phyloP scores from a whole-genome alignment of 2,329 filamentous ascomycete species.

The Penicillium sp. region DNA sequence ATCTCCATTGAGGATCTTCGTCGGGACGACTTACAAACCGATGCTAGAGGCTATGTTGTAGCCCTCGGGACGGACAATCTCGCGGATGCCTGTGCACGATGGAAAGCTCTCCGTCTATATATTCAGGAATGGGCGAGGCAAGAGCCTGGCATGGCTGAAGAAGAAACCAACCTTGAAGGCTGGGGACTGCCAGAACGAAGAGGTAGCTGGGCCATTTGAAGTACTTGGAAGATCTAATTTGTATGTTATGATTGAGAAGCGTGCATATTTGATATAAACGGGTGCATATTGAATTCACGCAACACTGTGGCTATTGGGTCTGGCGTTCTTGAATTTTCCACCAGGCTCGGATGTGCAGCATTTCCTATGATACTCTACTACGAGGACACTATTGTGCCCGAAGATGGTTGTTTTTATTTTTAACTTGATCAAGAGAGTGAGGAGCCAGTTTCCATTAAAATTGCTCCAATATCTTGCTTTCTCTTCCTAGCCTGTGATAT shows the following conservation, averaged over 20 bases:
- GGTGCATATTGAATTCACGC: background rate
- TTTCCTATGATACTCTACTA: background rate
- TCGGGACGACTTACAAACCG: slow-evolving; percentile 65
- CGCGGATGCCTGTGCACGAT: slow-evolving; percentile 63
- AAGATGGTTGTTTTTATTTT: no score
- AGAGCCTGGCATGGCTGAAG: slow-evolving; percentile 68
- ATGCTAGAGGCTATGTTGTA: slow-evolving; percentile 72
- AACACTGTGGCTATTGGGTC: background rate
- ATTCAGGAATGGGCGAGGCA: slow-evolving; percentile 88
- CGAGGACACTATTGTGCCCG: background rate
- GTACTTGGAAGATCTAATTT: background rate
- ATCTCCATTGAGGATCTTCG: slow-evolving; percentile 69
- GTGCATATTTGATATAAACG: background rate
- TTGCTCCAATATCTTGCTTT: background rate
- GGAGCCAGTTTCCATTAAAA: background rate
- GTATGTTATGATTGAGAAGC: background rate
- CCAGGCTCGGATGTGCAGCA: background rate
- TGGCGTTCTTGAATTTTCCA: background rate
- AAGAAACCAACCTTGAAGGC: slow-evolving; percentile 55
- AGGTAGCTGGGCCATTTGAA: slow-evolving; percentile 71
- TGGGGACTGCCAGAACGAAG: slow-evolving; percentile 62
- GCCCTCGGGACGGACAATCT: slow-evolving; percentile 51
- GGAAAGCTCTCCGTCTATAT: slow-evolving; percentile 80
- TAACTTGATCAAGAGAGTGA: background rate
- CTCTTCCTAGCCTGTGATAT: background rate